Base-by-base conservation (phyloP, 176 grass and related monocot species). In the Oryza meridionalis region DNA sequence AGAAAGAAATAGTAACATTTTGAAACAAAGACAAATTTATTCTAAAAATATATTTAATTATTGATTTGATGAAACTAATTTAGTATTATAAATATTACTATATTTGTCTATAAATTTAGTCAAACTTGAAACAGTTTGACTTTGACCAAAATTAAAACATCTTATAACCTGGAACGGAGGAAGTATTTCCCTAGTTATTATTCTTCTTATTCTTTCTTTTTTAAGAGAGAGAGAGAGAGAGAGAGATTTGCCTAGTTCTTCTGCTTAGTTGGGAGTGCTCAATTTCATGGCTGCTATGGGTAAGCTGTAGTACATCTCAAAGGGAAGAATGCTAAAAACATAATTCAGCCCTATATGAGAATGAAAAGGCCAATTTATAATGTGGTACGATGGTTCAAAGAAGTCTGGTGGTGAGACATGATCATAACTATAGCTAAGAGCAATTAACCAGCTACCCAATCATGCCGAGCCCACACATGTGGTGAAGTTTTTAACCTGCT, bases 371-470 rank as follows among this genome's bases (percentile, higher is more conserved):
- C 55, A 22, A n/a, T 22, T 61, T 61, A 22, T 61, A 61, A 22
- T 22, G 58, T 11, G 10, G 58, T 62, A 62, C 58, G 8, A 62
- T 22, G 58, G 58, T 19, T 62, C 58, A 58, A 58, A 58, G 53
- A 58, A 58, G 53, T 58, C 53, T 58, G 6, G 53, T 58, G 49
- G 53, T 58, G 53, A 13, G 58, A 62, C 58, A 24, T 62, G 58
- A 62, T 62, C 58, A 62, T 62, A 24, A 62, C n/a, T 51, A 46
- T 51, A 46, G 42, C 42, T 58, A 62, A 62, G 7, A 62, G 58
- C 58, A 62, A 24, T 62, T 62, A 62, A 62, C 58, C n/a, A 62
- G 58, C 58, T 62, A 62, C 17, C 58, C n/a, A 62, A 62, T 62
- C 58, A 24, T 24, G n/a, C 58, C n/a, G n/a, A 24, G 58, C 58